Conservation (phyloP, 495 filamentous ascomycete species). For the Penicillium taxi region DNA sequence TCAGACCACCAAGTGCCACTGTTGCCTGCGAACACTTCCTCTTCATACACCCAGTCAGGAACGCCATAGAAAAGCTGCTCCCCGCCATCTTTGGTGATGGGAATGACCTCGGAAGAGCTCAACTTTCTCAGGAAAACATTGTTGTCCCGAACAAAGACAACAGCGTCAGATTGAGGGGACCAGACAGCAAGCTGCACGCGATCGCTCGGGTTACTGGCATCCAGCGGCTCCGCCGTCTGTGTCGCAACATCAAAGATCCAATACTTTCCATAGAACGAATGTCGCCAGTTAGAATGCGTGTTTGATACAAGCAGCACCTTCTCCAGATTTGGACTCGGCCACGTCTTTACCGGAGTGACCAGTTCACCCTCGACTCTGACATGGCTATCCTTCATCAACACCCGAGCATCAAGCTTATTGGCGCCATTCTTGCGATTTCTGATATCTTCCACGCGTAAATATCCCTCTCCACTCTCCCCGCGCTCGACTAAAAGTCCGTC, state of each 20-base stretch:
- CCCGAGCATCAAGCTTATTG: slow-evolving; percentile 43
- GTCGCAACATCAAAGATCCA: slow-evolving; percentile 90
- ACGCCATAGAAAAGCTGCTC: slow-evolving; percentile 86
- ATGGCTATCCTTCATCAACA: slow-evolving; percentile 61
- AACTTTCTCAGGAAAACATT: slow-evolving; percentile 79
- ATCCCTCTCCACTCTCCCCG: slow-evolving; percentile 52
- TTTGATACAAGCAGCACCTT: slow-evolving; percentile 75
- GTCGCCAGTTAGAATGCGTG: slow-evolving; percentile 68
- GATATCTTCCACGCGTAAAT: slow-evolving; percentile 82
- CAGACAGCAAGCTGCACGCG: slow-evolving; percentile 80
- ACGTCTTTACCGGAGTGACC: slow-evolving; percentile 49
- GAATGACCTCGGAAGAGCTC: slow-evolving; percentile 47
- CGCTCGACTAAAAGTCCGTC: slow-evolving; percentile 76
- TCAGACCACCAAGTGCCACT: slow-evolving; percentile 91
- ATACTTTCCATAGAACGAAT: slow-evolving; percentile 77
- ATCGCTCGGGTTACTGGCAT: slow-evolving; percentile 56
- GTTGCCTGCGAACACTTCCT: slow-evolving; percentile 78
- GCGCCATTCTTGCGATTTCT: slow-evolving; percentile 44
- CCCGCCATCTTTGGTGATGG: slow-evolving; percentile 82
- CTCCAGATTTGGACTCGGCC: slow-evolving; percentile 75
- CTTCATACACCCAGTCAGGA: slow-evolving; percentile 99
- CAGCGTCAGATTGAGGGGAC: slow-evolving; percentile 78
- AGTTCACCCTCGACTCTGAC: slow-evolving; percentile 51
- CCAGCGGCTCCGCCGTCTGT: slow-evolving; percentile 69
- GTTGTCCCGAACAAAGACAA: slow-evolving; percentile 80